Conservation (phyloP, 306 rosid species). For the Arachis hypogaea region DNA sequence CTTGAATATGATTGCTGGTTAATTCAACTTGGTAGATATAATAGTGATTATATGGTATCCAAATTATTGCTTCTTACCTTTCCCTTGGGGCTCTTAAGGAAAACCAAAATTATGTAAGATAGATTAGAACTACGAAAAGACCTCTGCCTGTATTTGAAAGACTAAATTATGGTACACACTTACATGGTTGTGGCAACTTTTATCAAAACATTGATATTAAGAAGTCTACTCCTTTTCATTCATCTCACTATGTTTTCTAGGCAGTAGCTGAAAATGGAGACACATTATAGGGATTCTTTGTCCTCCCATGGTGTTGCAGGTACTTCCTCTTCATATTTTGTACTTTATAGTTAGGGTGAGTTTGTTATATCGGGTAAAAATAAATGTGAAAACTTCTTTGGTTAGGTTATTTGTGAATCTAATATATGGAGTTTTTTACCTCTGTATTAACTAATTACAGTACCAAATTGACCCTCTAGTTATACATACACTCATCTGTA, state of each 20-base stretch:
- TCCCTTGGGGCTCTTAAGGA: background rate
- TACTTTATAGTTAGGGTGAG: background rate
- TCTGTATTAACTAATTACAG: too few relatives aligned
- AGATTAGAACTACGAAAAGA: constrained; percentile 12
- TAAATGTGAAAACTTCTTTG: too few relatives aligned
- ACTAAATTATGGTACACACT: constrained; percentile 17
- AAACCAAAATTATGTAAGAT: constrained; percentile 16
- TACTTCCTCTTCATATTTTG: constrained; percentile 34
- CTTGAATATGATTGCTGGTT: background rate
- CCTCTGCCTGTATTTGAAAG: background rate
- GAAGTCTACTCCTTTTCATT: constrained; percentile 25
- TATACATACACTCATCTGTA: constrained; percentile 4
- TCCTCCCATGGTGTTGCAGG: constrained; percentile 56
- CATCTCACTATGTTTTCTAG: constrained; percentile 36
- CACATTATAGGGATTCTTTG: constrained; percentile 47
- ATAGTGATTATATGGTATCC: background rate
- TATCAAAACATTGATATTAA: constrained; percentile 4
- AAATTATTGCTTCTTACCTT: constrained; percentile 2
- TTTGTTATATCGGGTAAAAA: too few relatives aligned
- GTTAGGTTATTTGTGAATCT: too few relatives aligned
- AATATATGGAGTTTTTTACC: too few relatives aligned
- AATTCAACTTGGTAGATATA: background rate
- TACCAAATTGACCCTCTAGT: background rate
- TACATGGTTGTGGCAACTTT: constrained; percentile 18
- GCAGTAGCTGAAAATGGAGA: constrained; percentile 59